Base-by-base conservation (phyloP, 495 filamentous ascomycete genomes). In the Recurvomyces mirabilis region DNA sequence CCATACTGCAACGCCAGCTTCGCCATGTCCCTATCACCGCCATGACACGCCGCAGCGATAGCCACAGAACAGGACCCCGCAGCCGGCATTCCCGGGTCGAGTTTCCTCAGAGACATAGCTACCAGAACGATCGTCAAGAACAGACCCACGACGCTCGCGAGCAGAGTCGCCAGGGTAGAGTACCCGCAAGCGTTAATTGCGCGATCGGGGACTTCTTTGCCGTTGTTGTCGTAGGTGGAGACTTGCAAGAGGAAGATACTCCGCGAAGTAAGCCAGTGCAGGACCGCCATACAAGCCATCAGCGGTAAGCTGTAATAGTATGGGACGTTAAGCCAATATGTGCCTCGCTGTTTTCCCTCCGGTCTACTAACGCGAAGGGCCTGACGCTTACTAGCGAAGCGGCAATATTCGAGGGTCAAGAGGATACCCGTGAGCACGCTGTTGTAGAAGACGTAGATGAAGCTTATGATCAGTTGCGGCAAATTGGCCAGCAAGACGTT, bases 401-500 rank as follows among this genome's bases (percentile, higher is more conserved):
- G 13, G 10, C 25, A 28, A 59, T 56, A 51, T 44, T 72, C 58
- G 3, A 53, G 18, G 5, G 58, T 56, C 15, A 61, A 46, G 18
- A 68, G 51, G 67, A 74, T 70, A 36, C 49, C 42, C 28, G 62
- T 65, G n/a, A 67, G 41, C 4, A 69, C 33, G 28, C 57, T 39
- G 52, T 70, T 66, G 55, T 60, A 65, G 6, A 56, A 35, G 13
- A 62, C 49, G 46, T 74, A 74, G 9, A 64, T 37, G 3, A 69
- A 47, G 1, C 67, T 67, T 7, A 74, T 43, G 0, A 70, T 29
- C 0, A 66, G 42, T 49, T 75, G 72, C 0, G 67, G 65, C 3
- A 53, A 36, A 46, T 75, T 73, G 26, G n/a, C 26, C 26, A 36
- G 33, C 9, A 36, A 7, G 33, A 15, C 33, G 33, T 12, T 18